Percentiles rank a stretch among this genome's conserved stretches.
Evolutionary conservation across 345 rosid genomes (phyloP).

Genomic region (Eucalyptus decipiens): DNA sequence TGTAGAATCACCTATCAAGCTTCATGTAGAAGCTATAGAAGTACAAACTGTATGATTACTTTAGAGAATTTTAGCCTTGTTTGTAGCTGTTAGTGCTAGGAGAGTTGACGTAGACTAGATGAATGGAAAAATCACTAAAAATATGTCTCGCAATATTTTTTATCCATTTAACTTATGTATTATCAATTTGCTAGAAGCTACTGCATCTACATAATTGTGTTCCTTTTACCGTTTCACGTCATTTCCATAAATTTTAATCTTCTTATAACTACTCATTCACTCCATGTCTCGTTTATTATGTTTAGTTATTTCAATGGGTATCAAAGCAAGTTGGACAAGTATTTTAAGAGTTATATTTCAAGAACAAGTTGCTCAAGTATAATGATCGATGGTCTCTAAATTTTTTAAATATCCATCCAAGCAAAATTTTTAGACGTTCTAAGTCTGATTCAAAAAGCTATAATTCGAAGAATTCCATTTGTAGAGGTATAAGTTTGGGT

Average conservation of each 20-base stretch:
- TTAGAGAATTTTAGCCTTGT: not conserved
- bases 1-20: not conserved
- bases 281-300: not conserved
- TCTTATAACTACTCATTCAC: not conserved
- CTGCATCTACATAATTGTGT: not conserved
- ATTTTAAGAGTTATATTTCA: not conserved
- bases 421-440: not conserved
- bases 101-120: rapidly evolving
- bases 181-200: not conserved
- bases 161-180: not conserved
- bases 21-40: not conserved
- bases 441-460: not conserved
- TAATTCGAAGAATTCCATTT: not conserved
- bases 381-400: not conserved
- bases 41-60: not conserved
- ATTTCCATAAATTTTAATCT: not conserved
- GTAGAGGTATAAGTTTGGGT: not conserved
- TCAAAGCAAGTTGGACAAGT: not conserved
- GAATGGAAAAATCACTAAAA: not conserved
- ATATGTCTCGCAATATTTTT: not conserved
- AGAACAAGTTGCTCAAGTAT: not conserved
- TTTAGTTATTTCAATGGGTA: not conserved
- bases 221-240: not conserved
- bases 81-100: rapidly evolving
- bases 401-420: not conserved